Percentiles rank a stretch among this genome's conserved stretches.
These are phyloP conservation scores for Dactylellina drechsleri DNA, from an alignment of 2,329 filamentous ascomycete genomes.

Conservation along the genomic window DNA sequence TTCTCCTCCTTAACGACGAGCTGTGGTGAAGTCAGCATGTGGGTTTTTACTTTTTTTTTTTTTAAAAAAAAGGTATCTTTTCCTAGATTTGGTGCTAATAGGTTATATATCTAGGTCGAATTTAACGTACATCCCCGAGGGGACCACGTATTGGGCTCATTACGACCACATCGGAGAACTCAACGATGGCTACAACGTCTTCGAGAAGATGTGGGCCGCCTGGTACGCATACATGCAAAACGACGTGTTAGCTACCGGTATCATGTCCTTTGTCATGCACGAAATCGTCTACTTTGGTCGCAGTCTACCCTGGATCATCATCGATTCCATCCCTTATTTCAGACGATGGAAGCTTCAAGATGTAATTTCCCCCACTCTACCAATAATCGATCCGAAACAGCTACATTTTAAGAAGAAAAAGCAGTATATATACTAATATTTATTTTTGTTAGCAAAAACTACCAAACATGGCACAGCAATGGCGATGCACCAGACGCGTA, in stretches of 20 bases:
- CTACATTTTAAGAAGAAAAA: not conserved
- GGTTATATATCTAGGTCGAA: constrained; percentile 60
- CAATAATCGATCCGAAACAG: too few species aligned
- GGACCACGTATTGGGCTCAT: constrained; percentile 71
- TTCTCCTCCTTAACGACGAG: not conserved
- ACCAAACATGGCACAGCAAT: constrained; percentile 91
- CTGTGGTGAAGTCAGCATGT: not conserved
- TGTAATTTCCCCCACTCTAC: constrained; percentile 65
- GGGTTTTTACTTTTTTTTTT: not conserved
- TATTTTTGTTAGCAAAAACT: constrained; percentile 70
- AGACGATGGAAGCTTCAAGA: constrained; percentile 94
- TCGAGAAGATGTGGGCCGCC: constrained; percentile 89
- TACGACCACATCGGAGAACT: constrained; percentile 73
- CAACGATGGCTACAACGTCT: constrained; percentile 86
- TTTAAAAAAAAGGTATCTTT: too few species aligned
- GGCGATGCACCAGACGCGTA: constrained; percentile 90
- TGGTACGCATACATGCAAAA: constrained; percentile 98
- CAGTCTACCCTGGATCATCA: constrained; percentile 88
- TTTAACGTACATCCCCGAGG: constrained; percentile 62
- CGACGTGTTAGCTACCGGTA: constrained; percentile 89
- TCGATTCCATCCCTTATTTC: constrained; percentile 87
- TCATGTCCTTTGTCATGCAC: constrained; percentile 97
- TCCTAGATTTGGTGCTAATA: not conserved
- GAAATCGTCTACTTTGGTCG: constrained; percentile 95
- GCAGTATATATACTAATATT: not conserved